Base-by-base conservation (phyloP, 176 grass and related monocot genomes). In the Musa beccarii region DNA sequence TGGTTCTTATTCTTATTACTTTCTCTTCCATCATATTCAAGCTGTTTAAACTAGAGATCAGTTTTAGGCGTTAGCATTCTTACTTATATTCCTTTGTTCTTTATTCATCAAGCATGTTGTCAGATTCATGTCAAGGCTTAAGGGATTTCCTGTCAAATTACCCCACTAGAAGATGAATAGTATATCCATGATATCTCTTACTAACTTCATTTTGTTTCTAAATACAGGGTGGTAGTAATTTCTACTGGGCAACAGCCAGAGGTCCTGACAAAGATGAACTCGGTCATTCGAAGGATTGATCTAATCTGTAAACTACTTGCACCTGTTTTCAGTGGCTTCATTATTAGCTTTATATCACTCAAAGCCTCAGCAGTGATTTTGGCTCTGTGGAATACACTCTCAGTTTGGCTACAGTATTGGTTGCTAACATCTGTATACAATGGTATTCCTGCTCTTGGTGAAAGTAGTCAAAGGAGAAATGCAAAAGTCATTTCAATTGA, bases 151-250 rank as follows among this genome's bases (percentile, higher is more conserved):
- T 43, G 25, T 25, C 13, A 16, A 34, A 15, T 17, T 26, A 68
- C 11, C 65, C 19, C 21, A 16, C 7, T 43, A 68, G 24, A 68
- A 16, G 16, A 72, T 21, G 49, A 17, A 49, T 49, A 70, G 14
- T 29, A 34, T 10, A 2, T 28, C 4, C 57, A 61, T 16, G 57
- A n/a, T 61, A 7, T 17, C 15, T 61, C 17, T 56, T 19, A 19
- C 13, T 51, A 17, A 52, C 17, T 28, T 69, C 23, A 10, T 9
- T 66, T 28, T 56, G 28, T 71, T 59, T 55, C 50, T 72, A 10
- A 70, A 25, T 80, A 9, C 80, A 98, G 94, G 93, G 90, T 97
- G 75, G 90, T 98, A 73, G 94, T 98, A 57, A 98, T 98, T 20
- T 84, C 84, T 57, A 22, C 43, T 65, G 59, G 82, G 34, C 78